phyloP scores from a whole-genome alignment of 257 asterid genomes.

The Fraxinus excelsior region DNA sequence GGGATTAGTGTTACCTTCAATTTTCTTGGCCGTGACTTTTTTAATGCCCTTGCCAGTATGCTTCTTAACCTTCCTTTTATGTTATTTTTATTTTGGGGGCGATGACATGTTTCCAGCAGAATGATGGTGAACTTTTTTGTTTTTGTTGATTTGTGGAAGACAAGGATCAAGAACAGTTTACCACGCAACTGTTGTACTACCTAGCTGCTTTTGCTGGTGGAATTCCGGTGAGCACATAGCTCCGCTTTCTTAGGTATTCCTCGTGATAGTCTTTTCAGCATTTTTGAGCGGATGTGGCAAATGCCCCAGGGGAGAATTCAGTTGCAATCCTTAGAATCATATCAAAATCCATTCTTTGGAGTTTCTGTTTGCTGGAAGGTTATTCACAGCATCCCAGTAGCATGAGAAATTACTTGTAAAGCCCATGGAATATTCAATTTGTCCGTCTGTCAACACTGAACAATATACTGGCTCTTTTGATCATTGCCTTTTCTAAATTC shows the following conservation, averaged over 20 bases:
- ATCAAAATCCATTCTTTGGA: neutral
- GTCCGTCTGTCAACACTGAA: neutral
- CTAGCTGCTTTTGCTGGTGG: constrained; percentile 82
- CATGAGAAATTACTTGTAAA: neutral
- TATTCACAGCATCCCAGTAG: neutral
- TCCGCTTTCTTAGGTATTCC: constrained; percentile 64
- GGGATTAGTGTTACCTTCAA: constrained; percentile 91
- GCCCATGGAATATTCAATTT: constrained; percentile 9
- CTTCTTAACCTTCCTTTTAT: constrained; percentile 5
- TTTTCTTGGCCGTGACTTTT: constrained; percentile 92
- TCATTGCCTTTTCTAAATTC: constrained; percentile 4
- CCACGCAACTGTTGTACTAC: constrained; percentile 73
- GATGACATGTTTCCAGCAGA: neutral
- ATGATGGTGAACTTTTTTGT: constrained; percentile 16
- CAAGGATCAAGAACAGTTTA: constrained; percentile 86
- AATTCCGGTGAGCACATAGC: constrained; percentile 94
- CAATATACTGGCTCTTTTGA: neutral
- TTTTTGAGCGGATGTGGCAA: constrained; percentile 12
- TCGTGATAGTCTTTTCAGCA: constrained; percentile 22
- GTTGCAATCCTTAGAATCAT: neutral
- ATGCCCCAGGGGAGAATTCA: constrained; percentile 1
- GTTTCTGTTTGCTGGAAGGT: constrained; percentile 14
- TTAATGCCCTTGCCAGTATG: constrained; percentile 90
- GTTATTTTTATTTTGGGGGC: constrained; percentile 13
- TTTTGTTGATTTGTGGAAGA: constrained; percentile 44